A percentile compares a stretch with the other conserved stretches of the same genome.
These are phyloP conservation scores for Globisporangium perplexum DNA, from an alignment of 352 stramenopile species.

Conservation along the genomic window DNA sequence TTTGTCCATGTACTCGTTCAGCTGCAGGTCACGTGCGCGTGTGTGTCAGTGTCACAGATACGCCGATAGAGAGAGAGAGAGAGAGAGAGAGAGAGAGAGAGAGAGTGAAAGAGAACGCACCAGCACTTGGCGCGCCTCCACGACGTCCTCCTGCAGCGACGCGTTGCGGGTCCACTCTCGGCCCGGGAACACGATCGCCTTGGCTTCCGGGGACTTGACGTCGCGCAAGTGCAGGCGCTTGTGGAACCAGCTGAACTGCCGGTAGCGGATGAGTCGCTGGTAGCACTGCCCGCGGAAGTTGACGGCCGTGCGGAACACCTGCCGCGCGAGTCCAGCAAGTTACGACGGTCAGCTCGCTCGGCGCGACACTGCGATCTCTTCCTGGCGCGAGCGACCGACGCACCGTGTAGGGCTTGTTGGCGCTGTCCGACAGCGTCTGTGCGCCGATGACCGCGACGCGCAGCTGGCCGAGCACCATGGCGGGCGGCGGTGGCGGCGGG, in stretches of 20 bases:
- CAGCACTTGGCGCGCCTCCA: slow-evolving; percentile 66
- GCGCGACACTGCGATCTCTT: too few relatives aligned
- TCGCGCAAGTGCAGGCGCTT: slow-evolving; percentile 34
- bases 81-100: too few relatives aligned
- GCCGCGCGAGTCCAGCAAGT: too few relatives aligned
- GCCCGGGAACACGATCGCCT: slow-evolving; percentile 36
- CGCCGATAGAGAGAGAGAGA: too few relatives aligned
- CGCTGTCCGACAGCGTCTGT: slow-evolving; percentile 34
- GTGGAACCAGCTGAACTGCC: slow-evolving; percentile 52
- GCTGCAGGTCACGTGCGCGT: too few relatives aligned
- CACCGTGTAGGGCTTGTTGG: slow-evolving; percentile 45
- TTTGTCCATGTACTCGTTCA: slow-evolving; percentile 73
- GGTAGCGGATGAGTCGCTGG: slow-evolving; percentile 63
- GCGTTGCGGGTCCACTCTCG: slow-evolving; percentile 49
- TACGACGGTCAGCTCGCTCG: too few relatives aligned
- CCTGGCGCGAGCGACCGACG: slow-evolving; percentile 1
- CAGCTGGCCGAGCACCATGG: slow-evolving; percentile 34
- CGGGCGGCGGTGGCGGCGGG: not conserved
- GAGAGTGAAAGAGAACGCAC: slow-evolving; percentile 28
- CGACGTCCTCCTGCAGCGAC: slow-evolving; percentile 43
- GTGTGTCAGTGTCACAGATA: too few relatives aligned
- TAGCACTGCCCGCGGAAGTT: slow-evolving; percentile 62
- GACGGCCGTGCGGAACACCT: slow-evolving; percentile 67
- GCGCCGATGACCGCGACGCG: slow-evolving; percentile 65
- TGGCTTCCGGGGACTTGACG: not conserved